These are phyloP conservation scores for Kazachstania psychrophila DNA, from an alignment of 805 yeast species.

Conservation along the genomic window DNA sequence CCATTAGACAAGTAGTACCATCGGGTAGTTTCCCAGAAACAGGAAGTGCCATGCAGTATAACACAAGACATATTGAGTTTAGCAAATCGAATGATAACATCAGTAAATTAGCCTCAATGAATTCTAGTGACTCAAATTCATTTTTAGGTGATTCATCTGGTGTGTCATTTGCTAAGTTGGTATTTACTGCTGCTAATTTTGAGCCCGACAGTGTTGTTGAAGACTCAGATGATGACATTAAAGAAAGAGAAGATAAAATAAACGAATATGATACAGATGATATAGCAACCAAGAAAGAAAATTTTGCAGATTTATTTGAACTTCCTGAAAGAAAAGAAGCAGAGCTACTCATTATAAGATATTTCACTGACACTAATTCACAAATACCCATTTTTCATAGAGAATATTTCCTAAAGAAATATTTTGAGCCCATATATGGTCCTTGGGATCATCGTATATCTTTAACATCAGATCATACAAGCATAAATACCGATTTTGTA, in stretches of 20 bases:
- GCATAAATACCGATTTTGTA: slow-evolving; percentile 33
- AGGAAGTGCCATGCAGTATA: slow-evolving; percentile 1
- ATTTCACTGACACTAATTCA: slow-evolving; percentile 71
- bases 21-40: slow-evolving; percentile 5
- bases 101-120: slow-evolving; percentile 18
- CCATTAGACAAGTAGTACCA: too few species aligned
- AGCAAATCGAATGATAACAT: slow-evolving; percentile 18
- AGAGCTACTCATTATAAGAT: slow-evolving; percentile 49
- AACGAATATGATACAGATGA: slow-evolving; percentile 15
- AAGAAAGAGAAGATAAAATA: slow-evolving; percentile 13
- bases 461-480: slow-evolving; percentile 50
- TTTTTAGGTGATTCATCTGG: slow-evolving; percentile 48
- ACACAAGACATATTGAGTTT: slow-evolving; percentile 11
- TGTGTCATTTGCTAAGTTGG: slow-evolving; percentile 64
- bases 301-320: slow-evolving; percentile 14
- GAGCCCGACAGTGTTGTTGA: slow-evolving; percentile 28
- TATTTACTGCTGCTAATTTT: slow-evolving; percentile 69
- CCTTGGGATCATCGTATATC: slow-evolving; percentile 41
- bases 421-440: slow-evolving; percentile 78
- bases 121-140: slow-evolving; percentile 20
- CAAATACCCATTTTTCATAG: slow-evolving; percentile 80
- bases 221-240: slow-evolving; percentile 21
- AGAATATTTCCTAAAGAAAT: slow-evolving; percentile 56
- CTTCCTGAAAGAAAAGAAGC: slow-evolving; percentile 70
- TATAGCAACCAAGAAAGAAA: slow-evolving; percentile 12